These are phyloP conservation scores for Pseudogymnoascus sp. DNA, from an alignment of 2,329 filamentous ascomycete species.

Conservation along the genomic window DNA sequence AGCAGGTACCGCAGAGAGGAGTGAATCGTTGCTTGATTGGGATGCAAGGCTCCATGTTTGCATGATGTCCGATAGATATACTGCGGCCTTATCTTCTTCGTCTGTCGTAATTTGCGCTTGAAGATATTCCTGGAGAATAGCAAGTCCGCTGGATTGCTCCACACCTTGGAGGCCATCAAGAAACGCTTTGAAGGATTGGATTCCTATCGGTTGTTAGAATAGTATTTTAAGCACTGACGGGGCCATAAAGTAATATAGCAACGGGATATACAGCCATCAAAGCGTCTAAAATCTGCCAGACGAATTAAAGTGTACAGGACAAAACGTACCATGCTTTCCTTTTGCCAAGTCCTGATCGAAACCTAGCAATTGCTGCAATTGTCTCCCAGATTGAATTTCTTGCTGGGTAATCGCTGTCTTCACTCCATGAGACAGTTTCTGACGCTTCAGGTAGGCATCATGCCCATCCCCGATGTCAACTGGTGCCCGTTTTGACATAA, in stretches of 20 bases:
- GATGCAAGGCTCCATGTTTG: conserved; percentile 82
- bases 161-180: conserved; percentile 58
- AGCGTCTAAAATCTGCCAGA: background rate
- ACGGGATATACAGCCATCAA: background rate
- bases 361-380: conserved; percentile 60
- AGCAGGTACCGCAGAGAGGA: conserved; percentile 74
- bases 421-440: conserved; percentile 39
- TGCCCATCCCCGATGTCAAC: conserved; percentile 25
- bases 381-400: conserved; percentile 54
- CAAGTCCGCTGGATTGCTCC: conserved; percentile 41
- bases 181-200: conserved; percentile 63
- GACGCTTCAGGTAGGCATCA: conserved; percentile 29
- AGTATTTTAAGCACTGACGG: background rate
- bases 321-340: conserved; percentile 54
- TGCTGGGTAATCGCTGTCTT: conserved; percentile 43
- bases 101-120: conserved; percentile 45
- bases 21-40: conserved; percentile 69
- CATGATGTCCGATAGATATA: conserved; percentile 71
- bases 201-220: conserved; percentile 36
- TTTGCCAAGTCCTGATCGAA: conserved; percentile 64
- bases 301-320: background rate
- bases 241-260: background rate
- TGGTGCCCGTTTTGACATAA: conserved; percentile 27
- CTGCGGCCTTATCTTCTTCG: conserved; percentile 47
- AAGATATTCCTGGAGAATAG: conserved; percentile 64